Base-by-base conservation (phyloP, 2,329 filamentous ascomycete genomes). In the Ophiostoma quercus region DNA sequence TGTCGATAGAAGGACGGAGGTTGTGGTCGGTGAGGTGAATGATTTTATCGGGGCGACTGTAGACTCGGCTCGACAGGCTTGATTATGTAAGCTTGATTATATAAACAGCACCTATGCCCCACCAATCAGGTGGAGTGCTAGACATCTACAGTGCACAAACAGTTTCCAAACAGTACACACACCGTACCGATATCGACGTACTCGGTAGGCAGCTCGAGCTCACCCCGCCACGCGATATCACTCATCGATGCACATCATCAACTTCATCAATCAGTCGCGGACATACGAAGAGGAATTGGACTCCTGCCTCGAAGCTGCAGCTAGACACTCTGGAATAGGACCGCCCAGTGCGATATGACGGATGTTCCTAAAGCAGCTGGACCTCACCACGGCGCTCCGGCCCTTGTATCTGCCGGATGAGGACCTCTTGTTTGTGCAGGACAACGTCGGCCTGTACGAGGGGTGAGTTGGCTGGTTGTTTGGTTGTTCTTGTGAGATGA, bases 351-450 rank as follows among this genome's bases (percentile, higher is more conserved):
- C 75, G 82, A 81, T 78, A 84, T 86, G 83, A 90, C 92, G 91
- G 85, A 98, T 98, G 94, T 97, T 96, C 87, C 85, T 97, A 85
- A 94, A 96, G 85, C 88, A 91, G 76, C 87, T 98, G 79, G 94
- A 99, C 82, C 87, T 99, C 77, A 99, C 95, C 71, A 97, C 94
- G 82, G 95, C 95, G 78, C 87, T 97, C 78, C 91, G 95, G 84
- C 95, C 95, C 76, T 91, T 90, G 72, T 90, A 97, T 78, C 87
- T 96, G 74, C 91, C 92, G 77, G 95, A 97, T 84, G 95, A 99
- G 85, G 91, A 92, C 75, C 84, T 98, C 69, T 86, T 99, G 71
- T 98, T 97, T 81, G 94, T 99, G 71, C 94, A 98, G 82, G 94
- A 98, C 84, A 94, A 92, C 79, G 94, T 99, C 76, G 95, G 95